phyloP scores from a whole-genome alignment of 768 basidiomycete species.

The Tricholoma terreum region DNA sequence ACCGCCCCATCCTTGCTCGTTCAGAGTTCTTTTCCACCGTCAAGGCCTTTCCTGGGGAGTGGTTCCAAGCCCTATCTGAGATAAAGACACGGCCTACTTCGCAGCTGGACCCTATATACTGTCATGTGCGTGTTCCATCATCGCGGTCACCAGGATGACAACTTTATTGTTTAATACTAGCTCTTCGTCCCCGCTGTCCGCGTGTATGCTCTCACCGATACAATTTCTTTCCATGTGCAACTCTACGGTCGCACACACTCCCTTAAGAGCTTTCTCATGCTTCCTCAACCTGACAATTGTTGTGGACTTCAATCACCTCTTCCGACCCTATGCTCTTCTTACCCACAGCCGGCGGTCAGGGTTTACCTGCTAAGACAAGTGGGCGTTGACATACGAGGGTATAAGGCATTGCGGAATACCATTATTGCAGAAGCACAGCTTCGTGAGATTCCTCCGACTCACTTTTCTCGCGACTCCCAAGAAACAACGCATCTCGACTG shows the following conservation, averaged over 20 bases:
- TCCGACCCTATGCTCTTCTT: neutral
- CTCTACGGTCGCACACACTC: conserved; percentile 45
- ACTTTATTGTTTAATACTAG: conserved; percentile 28
- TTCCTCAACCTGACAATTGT: conserved; percentile 2
- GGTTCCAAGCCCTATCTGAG: conserved; percentile 46
- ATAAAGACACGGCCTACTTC: conserved; percentile 37
- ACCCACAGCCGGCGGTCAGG: conserved; percentile 30
- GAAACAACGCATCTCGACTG: conserved; percentile 48
- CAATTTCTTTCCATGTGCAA: conserved; percentile 68
- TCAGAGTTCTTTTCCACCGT: conserved; percentile 54
- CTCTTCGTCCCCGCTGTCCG: conserved; percentile 57
- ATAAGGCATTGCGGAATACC: conserved; percentile 37
- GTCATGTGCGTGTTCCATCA: conserved; percentile 43
- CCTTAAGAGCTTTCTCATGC: conserved; percentile 44
- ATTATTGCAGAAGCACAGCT: conserved; percentile 50
- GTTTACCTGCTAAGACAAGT: conserved; percentile 57
- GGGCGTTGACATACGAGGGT: conserved; percentile 31
- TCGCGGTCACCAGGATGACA: neutral
- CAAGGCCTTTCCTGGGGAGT: conserved; percentile 65
- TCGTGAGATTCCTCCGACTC: conserved; percentile 38
- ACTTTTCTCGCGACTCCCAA: conserved; percentile 16
- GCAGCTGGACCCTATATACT: conserved; percentile 37
- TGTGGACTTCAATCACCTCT: neutral
- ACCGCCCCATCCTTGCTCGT: conserved; percentile 47
- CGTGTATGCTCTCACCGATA: conserved; percentile 51